These are phyloP conservation scores for Rhizophagus clarus DNA, from an alignment of 192 early-diverging fungal genomes.

Conservation along the genomic window DNA sequence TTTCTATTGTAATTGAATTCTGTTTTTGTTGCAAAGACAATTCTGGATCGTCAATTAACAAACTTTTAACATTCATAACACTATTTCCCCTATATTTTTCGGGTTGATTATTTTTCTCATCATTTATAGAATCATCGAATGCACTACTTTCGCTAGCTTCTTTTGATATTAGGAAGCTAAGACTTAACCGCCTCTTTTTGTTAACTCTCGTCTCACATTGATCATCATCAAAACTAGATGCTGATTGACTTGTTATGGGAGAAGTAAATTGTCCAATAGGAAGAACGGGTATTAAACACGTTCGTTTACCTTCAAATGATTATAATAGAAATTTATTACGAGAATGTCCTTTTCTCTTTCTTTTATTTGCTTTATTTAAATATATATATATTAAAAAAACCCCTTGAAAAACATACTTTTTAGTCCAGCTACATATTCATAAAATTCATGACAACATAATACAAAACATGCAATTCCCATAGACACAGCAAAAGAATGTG, in stretches of 20 bases:
- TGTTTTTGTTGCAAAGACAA: background rate
- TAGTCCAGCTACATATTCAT: slow-evolving; percentile 17
- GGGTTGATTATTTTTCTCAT: background rate
- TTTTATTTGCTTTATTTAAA: background rate
- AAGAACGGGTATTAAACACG: background rate
- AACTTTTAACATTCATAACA: slow-evolving; percentile 24
- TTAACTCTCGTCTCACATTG: background rate
- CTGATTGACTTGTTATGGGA: no score
- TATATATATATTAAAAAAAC: background rate
- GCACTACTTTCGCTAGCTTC: background rate
- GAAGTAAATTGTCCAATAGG: background rate
- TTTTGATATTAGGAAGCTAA: background rate
- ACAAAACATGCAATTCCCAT: slow-evolving; percentile 29
- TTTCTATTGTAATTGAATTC: no score
- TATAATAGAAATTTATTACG: background rate
- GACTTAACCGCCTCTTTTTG: background rate
- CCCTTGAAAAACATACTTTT: slow-evolving; percentile 4
- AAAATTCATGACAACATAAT: slow-evolving; percentile 24
- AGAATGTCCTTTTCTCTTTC: background rate
- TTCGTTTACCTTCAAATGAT: background rate
- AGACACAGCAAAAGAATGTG: slow-evolving; percentile 4
- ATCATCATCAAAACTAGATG: background rate
- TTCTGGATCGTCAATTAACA: background rate
- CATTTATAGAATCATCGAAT: background rate
- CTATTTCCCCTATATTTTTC: background rate